A percentile compares a stretch with the other conserved stretches of the same genome.
Conservation (phyloP, 2,329 filamentous ascomycete genomes). For the Talaromyces pinophilus region DNA sequence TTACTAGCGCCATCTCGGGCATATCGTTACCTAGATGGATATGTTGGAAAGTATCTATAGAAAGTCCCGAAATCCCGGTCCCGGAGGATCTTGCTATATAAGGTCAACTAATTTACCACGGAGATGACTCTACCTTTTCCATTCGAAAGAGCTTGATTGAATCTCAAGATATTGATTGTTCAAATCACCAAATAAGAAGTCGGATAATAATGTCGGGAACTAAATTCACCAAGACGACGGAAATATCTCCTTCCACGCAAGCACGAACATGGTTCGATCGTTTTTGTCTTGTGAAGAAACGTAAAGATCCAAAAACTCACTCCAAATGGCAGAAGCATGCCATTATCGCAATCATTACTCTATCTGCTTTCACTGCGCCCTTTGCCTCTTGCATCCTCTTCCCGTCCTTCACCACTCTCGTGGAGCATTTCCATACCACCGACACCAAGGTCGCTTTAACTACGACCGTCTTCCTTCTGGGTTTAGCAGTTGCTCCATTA, state of each 20-base stretch:
- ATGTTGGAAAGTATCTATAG: not conserved
- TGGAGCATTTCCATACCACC: constrained; percentile 34
- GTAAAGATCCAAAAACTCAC: not conserved
- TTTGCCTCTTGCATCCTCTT: constrained; percentile 17
- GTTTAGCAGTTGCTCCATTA: constrained; percentile 42
- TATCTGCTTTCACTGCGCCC: constrained; percentile 14
- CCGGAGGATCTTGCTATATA: not conserved
- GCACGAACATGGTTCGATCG: constrained; percentile 2
- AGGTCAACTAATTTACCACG: not conserved
- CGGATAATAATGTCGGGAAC: not conserved
- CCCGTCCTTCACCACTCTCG: constrained; percentile 34
- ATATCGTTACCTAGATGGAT: not conserved
- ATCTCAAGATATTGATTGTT: not conserved
- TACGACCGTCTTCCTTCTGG: constrained; percentile 43
- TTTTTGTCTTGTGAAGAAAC: not conserved
- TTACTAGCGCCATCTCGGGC: not conserved
- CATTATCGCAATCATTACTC: constrained; percentile 5
- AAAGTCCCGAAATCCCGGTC: not conserved
- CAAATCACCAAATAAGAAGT: not conserved
- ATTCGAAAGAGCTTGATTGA: not conserved
- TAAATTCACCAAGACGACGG: not conserved
- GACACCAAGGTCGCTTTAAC: constrained; percentile 41
- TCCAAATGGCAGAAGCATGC: not conserved
- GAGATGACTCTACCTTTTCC: not conserved
- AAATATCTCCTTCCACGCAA: not conserved